Evolutionary conservation across 2,329 filamentous ascomycete species (phyloP), one percentile per base, ranked within the genome.

Genomic region (Chaetothyriales sp.): DNA sequence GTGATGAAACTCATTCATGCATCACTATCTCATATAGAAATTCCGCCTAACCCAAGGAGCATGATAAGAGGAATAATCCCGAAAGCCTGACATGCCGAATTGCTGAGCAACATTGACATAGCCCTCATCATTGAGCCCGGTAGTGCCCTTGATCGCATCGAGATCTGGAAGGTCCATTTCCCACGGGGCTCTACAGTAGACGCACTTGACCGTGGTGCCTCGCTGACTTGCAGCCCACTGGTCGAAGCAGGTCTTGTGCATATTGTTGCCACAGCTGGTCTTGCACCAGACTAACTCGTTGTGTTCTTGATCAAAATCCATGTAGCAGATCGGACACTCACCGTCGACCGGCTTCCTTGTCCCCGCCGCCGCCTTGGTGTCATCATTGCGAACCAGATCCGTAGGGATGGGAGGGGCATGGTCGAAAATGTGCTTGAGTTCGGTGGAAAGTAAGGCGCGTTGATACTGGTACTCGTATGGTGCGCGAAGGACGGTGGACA

Each of bases 301-400:
- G 9, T 68, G 68, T 2, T 61, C 61, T 1, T 69, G 61, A 22
- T 73, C 67, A 49, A 79, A 72, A 48, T 77, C 73, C 65, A 73
- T 74, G 60, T 76, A 78, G 63, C 79, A 82, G 55, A 82, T 77
- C 0, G 78, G 76, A 58, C 79, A 83, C 53, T 81, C 77, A 32
- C 26, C 45, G 2, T 25, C 45, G 32, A 80, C 63, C 1, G 75
- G 67, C 58, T 80, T 81, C 51, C 77, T 74, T 7, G 52, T 57
- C 22, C 52, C 50, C 18, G 74, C 74, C 18, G 73, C 70, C 25
- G 70, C 62, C 7, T 64, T 62, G 5, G 69, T 64, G 5, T 55
- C 46, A 9, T 46, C 45, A 8, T 68, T 64, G 26, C 63, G 56
- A 42, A 59, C 58, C 8, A 64, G 60, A 19, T 69, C 66, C 18